Evolutionary conservation across 371 early-diverging fungal species (phyloP).

Genomic region (Sporodiniella umbellata): DNA sequence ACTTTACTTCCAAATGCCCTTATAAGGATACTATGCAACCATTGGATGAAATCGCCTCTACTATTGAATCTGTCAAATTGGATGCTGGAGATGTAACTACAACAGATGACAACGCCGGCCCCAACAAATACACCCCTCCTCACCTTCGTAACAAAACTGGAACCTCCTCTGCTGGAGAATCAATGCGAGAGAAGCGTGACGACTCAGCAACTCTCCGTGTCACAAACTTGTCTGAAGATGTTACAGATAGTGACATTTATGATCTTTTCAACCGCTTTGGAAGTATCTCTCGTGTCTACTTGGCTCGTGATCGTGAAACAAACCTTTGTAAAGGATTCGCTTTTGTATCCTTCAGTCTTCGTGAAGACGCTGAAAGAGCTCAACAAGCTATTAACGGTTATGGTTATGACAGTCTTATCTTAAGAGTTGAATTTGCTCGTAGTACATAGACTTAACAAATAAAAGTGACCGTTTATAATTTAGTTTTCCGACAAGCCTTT

Average conservation of each 20-base stretch:
- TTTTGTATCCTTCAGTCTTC: constrained; percentile 84
- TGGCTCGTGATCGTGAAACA: constrained; percentile 86
- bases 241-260: constrained; percentile 83
- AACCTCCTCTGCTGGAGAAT: constrained; percentile 38
- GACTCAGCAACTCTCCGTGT: constrained; percentile 89
- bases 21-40: constrained; percentile 92
- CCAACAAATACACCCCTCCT: constrained; percentile 82
- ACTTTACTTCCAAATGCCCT: constrained; percentile 96
- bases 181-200: constrained; percentile 67
- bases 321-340: constrained; percentile 94
- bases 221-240: constrained; percentile 94
- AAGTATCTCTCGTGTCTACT: constrained; percentile 70
- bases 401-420: constrained; percentile 93
- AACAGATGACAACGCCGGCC: constrained; percentile 23
- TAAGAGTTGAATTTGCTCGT: constrained; percentile 78
- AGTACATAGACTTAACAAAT: constrained; percentile 27
- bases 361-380: constrained; percentile 81
- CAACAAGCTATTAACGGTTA: constrained; percentile 86
- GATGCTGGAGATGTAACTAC: constrained; percentile 23
- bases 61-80: constrained; percentile 43
- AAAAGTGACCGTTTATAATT: neutral
- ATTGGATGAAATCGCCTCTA: constrained; percentile 54
- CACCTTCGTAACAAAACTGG: constrained; percentile 63
- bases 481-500: neutral
- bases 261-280: constrained; percentile 90